Conservation (phyloP, 345 rosid genomes). For the Euphorbia tirucalli region DNA sequence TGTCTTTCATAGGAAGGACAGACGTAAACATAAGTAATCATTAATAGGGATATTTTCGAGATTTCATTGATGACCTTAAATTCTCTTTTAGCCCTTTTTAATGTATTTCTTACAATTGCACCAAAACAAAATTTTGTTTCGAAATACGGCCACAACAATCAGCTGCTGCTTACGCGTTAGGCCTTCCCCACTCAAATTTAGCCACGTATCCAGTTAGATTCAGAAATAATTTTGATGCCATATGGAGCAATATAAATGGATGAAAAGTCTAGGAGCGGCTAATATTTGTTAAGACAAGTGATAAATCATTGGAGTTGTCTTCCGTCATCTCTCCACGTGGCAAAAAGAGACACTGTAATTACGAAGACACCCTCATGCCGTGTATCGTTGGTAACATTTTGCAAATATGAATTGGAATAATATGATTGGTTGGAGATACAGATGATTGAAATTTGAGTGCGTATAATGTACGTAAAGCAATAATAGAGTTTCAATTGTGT, state of each 20-base stretch:
- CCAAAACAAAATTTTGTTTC: too few species aligned
- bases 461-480: conserved; percentile 21
- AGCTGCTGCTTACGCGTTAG: not conserved
- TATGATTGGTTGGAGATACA: not conserved
- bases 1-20: too few species aligned
- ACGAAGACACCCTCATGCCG: conserved; percentile 4
- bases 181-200: not conserved
- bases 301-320: too few species aligned
- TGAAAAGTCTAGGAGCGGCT: not conserved
- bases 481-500: not conserved
- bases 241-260: too few species aligned
- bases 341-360: not conserved
- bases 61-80: too few species aligned
- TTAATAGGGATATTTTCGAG: too few species aligned
- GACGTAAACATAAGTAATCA: too few species aligned
- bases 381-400: not conserved
- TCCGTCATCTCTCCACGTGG: not conserved
- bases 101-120: too few species aligned
- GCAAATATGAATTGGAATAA: not conserved
- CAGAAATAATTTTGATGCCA: too few species aligned
- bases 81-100: too few species aligned
- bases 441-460: not conserved
- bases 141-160: too few species aligned
- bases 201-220: not conserved
- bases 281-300: too few species aligned